phyloP scores from a whole-genome alignment of 805 yeast genomes.

The Monosporozyma aerobia region DNA sequence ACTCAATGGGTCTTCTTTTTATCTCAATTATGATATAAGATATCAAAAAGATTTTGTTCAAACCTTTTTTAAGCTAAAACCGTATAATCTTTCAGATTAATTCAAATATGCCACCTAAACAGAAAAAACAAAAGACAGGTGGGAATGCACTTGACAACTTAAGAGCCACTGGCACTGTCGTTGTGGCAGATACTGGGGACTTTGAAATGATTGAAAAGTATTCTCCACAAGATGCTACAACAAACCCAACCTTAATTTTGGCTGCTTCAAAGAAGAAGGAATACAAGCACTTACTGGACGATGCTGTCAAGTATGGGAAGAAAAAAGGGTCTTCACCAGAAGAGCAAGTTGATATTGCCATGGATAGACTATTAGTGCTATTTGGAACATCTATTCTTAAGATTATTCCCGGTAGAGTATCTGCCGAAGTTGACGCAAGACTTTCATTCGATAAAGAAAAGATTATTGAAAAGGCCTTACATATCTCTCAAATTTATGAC shows the following conservation, averaged over 20 bases:
- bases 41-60: neutral
- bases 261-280: constrained; percentile 90
- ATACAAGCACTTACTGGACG: constrained; percentile 82
- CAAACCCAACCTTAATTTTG: constrained; percentile 93
- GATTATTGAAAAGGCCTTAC: constrained; percentile 86
- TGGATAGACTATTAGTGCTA: constrained; percentile 89
- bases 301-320: constrained; percentile 82
- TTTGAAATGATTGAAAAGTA: constrained; percentile 95
- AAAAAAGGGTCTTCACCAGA: constrained; percentile 40
- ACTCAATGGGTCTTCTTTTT: too few relatives aligned
- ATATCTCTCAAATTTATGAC: constrained; percentile 81
- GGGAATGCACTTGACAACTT: constrained; percentile 76
- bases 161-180: constrained; percentile 90
- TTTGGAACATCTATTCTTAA: constrained; percentile 88
- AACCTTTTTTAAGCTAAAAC: neutral
- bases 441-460: constrained; percentile 92
- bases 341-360: constrained; percentile 69
- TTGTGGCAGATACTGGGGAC: constrained; percentile 98
- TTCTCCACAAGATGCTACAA: constrained; percentile 98
- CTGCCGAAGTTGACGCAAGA: constrained; percentile 98
- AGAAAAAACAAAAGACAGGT: constrained; percentile 32
- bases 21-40: too few relatives aligned
- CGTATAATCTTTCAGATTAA: neutral
- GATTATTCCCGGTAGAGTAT: constrained; percentile 97
- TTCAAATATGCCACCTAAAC: constrained; percentile 18